Conservation (phyloP, 2,329 filamentous ascomycete genomes). For the Calonectria montana region DNA sequence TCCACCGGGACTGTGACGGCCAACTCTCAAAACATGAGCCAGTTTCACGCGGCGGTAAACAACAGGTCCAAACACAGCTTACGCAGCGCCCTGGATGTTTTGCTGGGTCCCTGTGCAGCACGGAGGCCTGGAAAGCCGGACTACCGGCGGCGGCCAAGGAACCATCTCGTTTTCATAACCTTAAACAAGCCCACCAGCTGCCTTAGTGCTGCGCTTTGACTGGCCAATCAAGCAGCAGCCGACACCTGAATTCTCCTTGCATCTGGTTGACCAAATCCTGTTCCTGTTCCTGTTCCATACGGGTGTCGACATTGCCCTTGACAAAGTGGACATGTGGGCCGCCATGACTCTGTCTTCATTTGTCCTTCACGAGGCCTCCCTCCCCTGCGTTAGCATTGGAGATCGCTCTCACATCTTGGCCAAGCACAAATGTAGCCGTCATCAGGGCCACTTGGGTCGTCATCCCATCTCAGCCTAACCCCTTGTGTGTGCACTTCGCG, state of each 20-base stretch:
- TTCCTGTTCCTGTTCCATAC: not conserved
- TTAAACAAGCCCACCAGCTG: conserved; percentile 3
- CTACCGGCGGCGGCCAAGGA: not conserved
- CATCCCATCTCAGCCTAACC: not conserved
- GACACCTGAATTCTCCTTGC: conserved; percentile 1
- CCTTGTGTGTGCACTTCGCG: not conserved
- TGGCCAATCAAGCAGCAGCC: not conserved
- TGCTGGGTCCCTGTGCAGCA: not conserved
- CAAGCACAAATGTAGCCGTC: not conserved
- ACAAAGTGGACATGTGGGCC: not conserved
- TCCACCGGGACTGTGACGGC: conserved; percentile 4
- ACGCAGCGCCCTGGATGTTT: not conserved
- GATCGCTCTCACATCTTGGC: not conserved
- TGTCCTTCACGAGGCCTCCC: not conserved
- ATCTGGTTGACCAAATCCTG: not conserved
- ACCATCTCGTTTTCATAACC: conserved; percentile 6
- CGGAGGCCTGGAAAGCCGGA: not conserved
- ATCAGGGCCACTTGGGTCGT: not conserved
- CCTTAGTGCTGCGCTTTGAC: conserved; percentile 15
- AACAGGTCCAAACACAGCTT: not conserved
- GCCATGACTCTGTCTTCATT: not conserved
- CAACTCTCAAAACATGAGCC: not conserved
- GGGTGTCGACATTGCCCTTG: conserved; percentile 9
- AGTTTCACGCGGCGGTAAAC: conserved; percentile 2
- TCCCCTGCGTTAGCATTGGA: conserved; percentile 2